phyloP scores from a whole-genome alignment of 768 basidiomycete species.

The Candolleomyces aberdarensis region DNA sequence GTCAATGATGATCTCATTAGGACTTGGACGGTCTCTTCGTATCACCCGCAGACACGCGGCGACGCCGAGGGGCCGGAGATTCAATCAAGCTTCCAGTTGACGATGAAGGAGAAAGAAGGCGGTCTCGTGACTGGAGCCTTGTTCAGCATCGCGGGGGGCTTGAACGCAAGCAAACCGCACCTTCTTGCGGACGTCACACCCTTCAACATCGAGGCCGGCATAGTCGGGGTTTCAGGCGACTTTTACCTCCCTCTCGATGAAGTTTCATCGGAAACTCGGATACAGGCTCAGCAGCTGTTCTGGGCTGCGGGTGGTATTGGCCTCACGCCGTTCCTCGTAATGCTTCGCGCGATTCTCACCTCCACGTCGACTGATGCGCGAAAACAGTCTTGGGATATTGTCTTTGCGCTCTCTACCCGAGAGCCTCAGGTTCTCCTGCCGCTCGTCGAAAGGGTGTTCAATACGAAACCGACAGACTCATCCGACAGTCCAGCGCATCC shows the following conservation, averaged over 20 bases:
- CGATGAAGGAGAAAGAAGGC: slow-evolving; percentile 52
- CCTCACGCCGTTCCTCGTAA: slow-evolving; percentile 59
- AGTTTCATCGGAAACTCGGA: not conserved
- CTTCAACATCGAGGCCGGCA: slow-evolving; percentile 38
- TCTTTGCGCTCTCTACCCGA: slow-evolving; percentile 46
- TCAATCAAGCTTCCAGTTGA: slow-evolving; percentile 36
- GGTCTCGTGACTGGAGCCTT: slow-evolving; percentile 56
- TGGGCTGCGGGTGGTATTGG: slow-evolving; percentile 70
- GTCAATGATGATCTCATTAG: slow-evolving; percentile 62
- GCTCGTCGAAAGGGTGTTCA: slow-evolving; percentile 33
- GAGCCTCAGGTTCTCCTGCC: slow-evolving; percentile 51
- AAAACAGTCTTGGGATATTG: slow-evolving; percentile 33
- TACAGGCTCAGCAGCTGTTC: slow-evolving; percentile 27
- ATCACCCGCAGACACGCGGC: slow-evolving; percentile 7
- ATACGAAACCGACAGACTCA: not conserved
- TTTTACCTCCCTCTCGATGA: slow-evolving; percentile 33
- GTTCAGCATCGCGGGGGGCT: slow-evolving; percentile 45
- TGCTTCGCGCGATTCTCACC: slow-evolving; percentile 33
- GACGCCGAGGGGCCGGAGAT: slow-evolving; percentile 1
- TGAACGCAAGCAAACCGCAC: slow-evolving; percentile 37
- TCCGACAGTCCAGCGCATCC: slow-evolving; percentile 1
- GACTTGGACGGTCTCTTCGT: slow-evolving; percentile 60
- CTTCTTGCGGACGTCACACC: slow-evolving; percentile 35
- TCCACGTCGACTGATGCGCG: not conserved
- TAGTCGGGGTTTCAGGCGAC: slow-evolving; percentile 53